Evolutionary conservation across 257 asterid genomes (phyloP), one percentile per base, ranked within the genome.

Genomic region (Lavandula angustifolia): DNA sequence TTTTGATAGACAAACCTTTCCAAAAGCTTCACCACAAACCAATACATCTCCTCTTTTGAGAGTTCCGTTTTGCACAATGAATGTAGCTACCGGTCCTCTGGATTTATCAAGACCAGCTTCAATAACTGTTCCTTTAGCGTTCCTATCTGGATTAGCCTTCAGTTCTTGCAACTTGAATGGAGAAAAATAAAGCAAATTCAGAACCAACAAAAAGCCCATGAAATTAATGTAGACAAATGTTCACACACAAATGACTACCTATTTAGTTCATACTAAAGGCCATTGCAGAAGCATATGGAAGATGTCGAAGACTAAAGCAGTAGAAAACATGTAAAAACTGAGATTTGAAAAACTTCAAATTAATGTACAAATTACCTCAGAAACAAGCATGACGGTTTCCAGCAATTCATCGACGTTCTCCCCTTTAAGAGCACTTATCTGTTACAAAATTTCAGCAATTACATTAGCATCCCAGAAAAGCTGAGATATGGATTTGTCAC

Each of bases 351-450:
- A 51, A 42, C 33, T 33, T 33, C 50, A 46, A 40, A 44, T 52
- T 16, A 47, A 41, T 10, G 16, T 71, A 58, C 29, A 71, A 52
- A 66, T 75, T 85, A 94, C 99, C 96, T 94, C 99, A 33, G 99
- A 94, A 72, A 94, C 88, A 75, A 94, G 99, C 89, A 90, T 90
- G 78, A 90, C 49, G 8, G 95, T 94, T 74, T 94, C 99, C 91
- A 94, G 85, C 81, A 90, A 84, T 16, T 87, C 95, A 62, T 88
- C 95, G 61, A 94, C 76, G 62, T 94, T 88, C 82, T 94, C 92
- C 81, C 99, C 99, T 74, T 86, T 94, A 58, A 94, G 97, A 73
- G 98, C 99, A 77, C 98, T 90, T 73, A 90, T 79, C 99, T 94
- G 92, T 78, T 56, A 54, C 13, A 62, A 60, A 72, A 33, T 37